phyloP scores from a whole-genome alignment of 371 early-diverging fungal species.

The Mortierella sp. region DNA sequence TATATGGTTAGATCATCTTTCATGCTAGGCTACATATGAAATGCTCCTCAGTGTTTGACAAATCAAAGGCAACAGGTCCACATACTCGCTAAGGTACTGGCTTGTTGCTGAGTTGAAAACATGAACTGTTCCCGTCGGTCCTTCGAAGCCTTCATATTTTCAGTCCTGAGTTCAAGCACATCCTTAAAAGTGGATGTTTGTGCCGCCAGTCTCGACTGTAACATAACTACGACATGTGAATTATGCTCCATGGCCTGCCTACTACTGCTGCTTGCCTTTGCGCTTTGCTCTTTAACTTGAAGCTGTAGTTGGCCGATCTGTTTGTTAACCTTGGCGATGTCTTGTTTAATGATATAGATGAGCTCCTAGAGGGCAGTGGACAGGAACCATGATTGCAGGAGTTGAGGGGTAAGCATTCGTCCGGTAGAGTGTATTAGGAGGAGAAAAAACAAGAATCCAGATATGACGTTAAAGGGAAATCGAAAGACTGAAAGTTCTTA shows the following conservation, averaged over 20 bases:
- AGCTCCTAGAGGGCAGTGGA: conserved; percentile 75
- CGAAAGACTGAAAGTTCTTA: conserved; percentile 46
- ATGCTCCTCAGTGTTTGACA: background rate
- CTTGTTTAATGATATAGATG: conserved; percentile 94
- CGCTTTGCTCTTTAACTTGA: conserved; percentile 59
- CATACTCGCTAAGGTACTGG: conserved; percentile 54
- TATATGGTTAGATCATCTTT: background rate
- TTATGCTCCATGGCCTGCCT: conserved; percentile 93
- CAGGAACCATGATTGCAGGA: background rate
- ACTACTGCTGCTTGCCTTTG: conserved; percentile 59
- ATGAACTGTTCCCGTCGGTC: conserved; percentile 74
- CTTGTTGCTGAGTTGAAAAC: conserved; percentile 55
- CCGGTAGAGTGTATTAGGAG: background rate
- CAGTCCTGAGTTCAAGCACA: conserved; percentile 93
- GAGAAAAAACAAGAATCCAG: background rate
- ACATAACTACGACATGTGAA: conserved; percentile 88
- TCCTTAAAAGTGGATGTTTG: conserved; percentile 92
- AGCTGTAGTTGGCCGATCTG: conserved; percentile 90
- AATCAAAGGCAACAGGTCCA: background rate
- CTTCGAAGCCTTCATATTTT: conserved; percentile 84
- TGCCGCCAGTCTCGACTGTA: conserved; percentile 92
- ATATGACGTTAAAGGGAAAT: background rate
- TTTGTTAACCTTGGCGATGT: conserved; percentile 92
- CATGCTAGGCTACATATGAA: background rate
- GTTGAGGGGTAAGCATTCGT: background rate